Base-by-base conservation (phyloP, 140 eudicot species). In the Oenanthe javanica region DNA sequence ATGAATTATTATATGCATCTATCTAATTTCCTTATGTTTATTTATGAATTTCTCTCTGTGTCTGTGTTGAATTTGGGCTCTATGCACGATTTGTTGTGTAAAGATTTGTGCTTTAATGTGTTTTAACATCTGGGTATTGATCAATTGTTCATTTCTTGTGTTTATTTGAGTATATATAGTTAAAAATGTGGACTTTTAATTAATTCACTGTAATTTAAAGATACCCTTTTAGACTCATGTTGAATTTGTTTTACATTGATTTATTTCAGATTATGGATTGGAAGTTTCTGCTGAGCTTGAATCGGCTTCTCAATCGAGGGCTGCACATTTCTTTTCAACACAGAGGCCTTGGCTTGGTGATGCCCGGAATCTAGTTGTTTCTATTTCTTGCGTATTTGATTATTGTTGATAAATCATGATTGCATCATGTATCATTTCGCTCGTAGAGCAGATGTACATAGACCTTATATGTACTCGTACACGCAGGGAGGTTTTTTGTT, bases 321-420 rank as follows among this genome's bases (percentile, higher is more conserved):
- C 93, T 76, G 94, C 98, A 31, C 96, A 91, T 6, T 95, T 87
- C 90, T 84, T 89, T 71, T 84, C 91, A 3, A 89, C 97, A 21
- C 92, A 90, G 63, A 88, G 99, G 85, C 99, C 99, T 23, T 95
- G 99, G 99, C 97, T 95, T 78, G 99, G 97, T 95, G 46, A 77
- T 46, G 31, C 23, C 42, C 73, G 0, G 15, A 57, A 21, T 45
- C 25, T 40, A 13, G 5, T 72, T 76, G 45, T 51, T 31, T 63
- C 46, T 7, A 10, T 61, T 59, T 19, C 16, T 7, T 47, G 36
- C 9, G 63, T 84, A 48, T 48, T 75, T 23, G 12, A 19, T 48
- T 75, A 4, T 25, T 40, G 8, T 43, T 47, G 16, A 9, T 9
- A n/a, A 45, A 46, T 21, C 2, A 46, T 9, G 27, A 45, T 43